Evolutionary conservation across 169 alveolate species (phyloP).

Genomic region (Eimeria maxima): DNA sequence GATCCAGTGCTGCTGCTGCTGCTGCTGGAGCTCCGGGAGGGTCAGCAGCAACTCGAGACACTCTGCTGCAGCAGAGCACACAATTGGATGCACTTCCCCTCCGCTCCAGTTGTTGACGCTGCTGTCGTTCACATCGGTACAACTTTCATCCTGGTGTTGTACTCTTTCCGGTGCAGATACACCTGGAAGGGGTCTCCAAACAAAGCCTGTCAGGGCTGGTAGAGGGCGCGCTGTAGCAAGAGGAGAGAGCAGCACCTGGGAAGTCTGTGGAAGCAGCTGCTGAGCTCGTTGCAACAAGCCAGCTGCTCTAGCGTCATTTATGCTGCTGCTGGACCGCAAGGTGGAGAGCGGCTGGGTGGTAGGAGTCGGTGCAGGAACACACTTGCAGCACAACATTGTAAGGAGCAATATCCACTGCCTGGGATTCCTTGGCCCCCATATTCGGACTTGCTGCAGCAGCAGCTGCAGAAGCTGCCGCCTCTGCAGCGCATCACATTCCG

Average conservation of each 20-base stretch:
- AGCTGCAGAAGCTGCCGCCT: conserved; percentile 36
- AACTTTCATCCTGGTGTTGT: neutral
- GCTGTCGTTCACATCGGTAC: neutral
- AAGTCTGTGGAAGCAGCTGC: conserved; percentile 57
- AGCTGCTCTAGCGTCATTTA: neutral
- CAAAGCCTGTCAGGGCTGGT: conserved; percentile 67
- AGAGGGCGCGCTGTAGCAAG: conserved; percentile 60
- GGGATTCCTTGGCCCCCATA: conserved; percentile 54
- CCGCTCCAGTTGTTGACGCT: neutral
- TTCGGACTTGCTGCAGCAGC: conserved; percentile 55
- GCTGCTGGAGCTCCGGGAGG: conserved; percentile 50
- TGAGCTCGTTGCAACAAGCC: conserved; percentile 45
- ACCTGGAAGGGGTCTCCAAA: conserved; percentile 65
- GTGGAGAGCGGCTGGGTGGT: neutral
- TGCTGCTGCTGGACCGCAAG: conserved; percentile 59
- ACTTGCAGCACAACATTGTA: conserved; percentile 31
- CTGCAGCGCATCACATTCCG: conserved; percentile 56
- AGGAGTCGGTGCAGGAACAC: neutral
- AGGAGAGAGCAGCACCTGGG: conserved; percentile 43
- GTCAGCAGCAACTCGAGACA: conserved; percentile 60
- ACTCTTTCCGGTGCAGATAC: conserved; percentile 26
- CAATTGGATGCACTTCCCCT: conserved; percentile 30
- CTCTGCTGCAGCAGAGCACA: conserved; percentile 61
- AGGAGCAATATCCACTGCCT: conserved; percentile 49
- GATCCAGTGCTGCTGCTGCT: neutral